Conservation (phyloP, 2,329 filamentous ascomycete species). For the Penicillium sp. region DNA sequence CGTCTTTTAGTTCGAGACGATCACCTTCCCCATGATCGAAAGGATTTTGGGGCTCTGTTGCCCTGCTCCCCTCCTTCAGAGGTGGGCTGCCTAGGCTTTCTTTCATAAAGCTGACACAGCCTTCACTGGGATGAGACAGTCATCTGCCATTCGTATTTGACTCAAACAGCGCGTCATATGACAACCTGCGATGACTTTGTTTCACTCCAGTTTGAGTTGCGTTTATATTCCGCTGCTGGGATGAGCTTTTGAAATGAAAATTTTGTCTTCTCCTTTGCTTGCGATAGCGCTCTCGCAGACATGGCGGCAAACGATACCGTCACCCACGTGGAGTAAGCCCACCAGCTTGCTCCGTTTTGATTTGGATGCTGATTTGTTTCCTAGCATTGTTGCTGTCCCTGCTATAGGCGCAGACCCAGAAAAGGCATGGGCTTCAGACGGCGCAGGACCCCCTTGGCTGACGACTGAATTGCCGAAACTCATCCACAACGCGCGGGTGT, state of each 20-base stretch:
- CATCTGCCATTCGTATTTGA: conserved; percentile 20
- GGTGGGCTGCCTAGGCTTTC: conserved; percentile 17
- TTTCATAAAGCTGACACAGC: conserved; percentile 8
- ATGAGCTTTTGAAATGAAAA: not conserved
- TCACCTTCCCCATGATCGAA: conserved; percentile 8
- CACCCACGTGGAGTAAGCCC: conserved; percentile 33
- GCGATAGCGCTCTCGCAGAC: conserved; percentile 1
- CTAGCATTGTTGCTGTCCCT: conserved; percentile 42
- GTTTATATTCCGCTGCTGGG: not conserved
- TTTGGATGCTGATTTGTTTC: not conserved
- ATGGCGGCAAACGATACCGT: conserved; percentile 15
- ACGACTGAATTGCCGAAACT: conserved; percentile 26
- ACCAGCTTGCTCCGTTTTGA: not conserved
- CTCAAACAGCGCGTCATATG: conserved; percentile 23
- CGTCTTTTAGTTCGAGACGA: conserved; percentile 14
- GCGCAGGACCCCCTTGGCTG: conserved; percentile 32
- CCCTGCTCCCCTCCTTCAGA: not conserved
- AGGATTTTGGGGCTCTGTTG: conserved; percentile 6
- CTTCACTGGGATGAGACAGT: conserved; percentile 11
- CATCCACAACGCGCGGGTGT: conserved; percentile 32
- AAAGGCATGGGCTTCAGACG: conserved; percentile 33
- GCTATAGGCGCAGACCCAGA: conserved; percentile 40
- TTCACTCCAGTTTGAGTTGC: not conserved
- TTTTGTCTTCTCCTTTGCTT: conserved; percentile 5
- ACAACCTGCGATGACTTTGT: conserved; percentile 12